Conservation (phyloP, 1,139 yeast species). For the Yamadazyma aaseri region DNA sequence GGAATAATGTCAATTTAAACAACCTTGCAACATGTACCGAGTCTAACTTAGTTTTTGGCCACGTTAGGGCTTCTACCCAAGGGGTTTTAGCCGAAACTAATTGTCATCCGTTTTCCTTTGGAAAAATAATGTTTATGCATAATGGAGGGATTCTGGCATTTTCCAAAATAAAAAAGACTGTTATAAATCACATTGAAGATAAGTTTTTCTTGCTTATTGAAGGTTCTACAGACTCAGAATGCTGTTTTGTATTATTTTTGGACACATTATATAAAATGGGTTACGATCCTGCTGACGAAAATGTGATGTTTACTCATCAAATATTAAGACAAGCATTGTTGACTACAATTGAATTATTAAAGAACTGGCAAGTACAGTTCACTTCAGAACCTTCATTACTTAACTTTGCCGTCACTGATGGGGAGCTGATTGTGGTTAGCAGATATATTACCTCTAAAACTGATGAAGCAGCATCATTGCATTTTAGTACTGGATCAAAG, state of each 20-base stretch:
- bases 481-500: conserved; percentile 89
- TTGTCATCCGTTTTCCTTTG: conserved; percentile 91
- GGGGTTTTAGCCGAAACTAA: conserved; percentile 93
- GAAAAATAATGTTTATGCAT: conserved; percentile 92
- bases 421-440: conserved; percentile 81
- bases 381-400: conserved; percentile 76
- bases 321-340: conserved; percentile 67
- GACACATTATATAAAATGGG: conserved; percentile 79
- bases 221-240: conserved; percentile 95
- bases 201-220: conserved; percentile 77
- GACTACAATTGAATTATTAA: conserved; percentile 70
- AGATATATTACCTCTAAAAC: conserved; percentile 85
- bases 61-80: conserved; percentile 93
- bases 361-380: conserved; percentile 56
- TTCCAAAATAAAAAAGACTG: conserved; percentile 64
- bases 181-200: conserved; percentile 74
- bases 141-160: conserved; percentile 89
- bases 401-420: conserved; percentile 95
- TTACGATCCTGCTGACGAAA: conserved; percentile 53
- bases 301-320: conserved; percentile 45
- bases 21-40: conserved; percentile 85
- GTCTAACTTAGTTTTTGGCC: conserved; percentile 84
- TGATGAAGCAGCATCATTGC: conserved; percentile 94
- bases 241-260: conserved; percentile 85
- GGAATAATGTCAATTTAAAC: conserved; percentile 92